These are phyloP conservation scores for Begonia masoniana DNA, from an alignment of 306 rosid genomes.

Conservation along the genomic window DNA sequence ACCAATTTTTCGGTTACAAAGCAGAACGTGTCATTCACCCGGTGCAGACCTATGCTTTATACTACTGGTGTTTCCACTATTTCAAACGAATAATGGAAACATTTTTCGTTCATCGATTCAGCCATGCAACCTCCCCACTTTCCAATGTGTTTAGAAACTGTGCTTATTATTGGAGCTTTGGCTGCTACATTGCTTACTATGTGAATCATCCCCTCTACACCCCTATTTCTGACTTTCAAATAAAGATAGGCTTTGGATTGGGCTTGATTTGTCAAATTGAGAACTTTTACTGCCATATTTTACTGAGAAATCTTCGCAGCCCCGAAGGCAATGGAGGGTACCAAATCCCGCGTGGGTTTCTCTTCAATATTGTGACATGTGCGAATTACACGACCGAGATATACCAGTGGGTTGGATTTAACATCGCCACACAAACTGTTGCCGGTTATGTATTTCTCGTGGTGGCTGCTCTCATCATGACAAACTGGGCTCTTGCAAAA, in stretches of 20 bases:
- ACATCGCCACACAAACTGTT: conserved; percentile 80
- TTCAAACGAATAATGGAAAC: conserved; percentile 90
- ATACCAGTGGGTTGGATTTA: conserved; percentile 98
- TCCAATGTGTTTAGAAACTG: conserved; percentile 94
- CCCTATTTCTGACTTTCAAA: conserved; percentile 75
- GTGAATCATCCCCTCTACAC: conserved; percentile 84
- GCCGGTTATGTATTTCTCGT: conserved; percentile 69
- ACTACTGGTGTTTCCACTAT: conserved; percentile 95
- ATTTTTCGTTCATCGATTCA: conserved; percentile 84
- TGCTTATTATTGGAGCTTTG: conserved; percentile 93
- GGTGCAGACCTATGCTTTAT: conserved; percentile 82
- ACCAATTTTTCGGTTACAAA: conserved; percentile 55
- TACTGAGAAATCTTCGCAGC: conserved; percentile 67
- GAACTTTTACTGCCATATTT: conserved; percentile 75
- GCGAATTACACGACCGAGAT: conserved; percentile 97
- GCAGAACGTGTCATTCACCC: conserved; percentile 67
- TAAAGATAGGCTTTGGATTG: conserved; percentile 81
- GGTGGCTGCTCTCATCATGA: conserved; percentile 79
- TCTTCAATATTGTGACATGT: conserved; percentile 87
- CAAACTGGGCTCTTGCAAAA: conserved; percentile 95
- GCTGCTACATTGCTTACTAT: conserved; percentile 61
- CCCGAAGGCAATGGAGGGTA: conserved; percentile 84
- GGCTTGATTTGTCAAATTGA: conserved; percentile 64
- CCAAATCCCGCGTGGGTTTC: conserved; percentile 84
- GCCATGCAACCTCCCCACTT: conserved; percentile 95